Percentiles rank a stretch among this genome's conserved stretches.
These are phyloP conservation scores for Solanum lycopersicoides DNA, from an alignment of 257 asterid species.

Conservation along the genomic window DNA sequence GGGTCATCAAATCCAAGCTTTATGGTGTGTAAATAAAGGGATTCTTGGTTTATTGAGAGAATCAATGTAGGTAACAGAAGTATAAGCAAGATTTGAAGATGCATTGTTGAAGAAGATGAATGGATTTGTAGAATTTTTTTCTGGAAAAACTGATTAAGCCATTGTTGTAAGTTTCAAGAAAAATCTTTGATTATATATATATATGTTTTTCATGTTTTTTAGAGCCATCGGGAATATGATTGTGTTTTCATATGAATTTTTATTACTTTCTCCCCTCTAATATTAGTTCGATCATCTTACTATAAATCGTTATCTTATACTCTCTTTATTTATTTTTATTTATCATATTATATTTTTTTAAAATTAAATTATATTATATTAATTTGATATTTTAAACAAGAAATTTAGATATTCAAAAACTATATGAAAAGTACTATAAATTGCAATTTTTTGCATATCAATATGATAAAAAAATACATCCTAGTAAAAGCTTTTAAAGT, in stretches of 20 bases:
- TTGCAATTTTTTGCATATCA: no score
- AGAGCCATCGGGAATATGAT: neutral
- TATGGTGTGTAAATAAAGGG: slow-evolving; percentile 42
- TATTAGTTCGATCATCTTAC: neutral
- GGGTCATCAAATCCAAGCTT: slow-evolving; percentile 73
- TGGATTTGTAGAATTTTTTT: neutral
- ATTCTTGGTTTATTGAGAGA: slow-evolving; percentile 57
- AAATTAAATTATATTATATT: no score
- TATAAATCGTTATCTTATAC: no score
- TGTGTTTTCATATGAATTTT: neutral
- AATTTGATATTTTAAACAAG: no score
- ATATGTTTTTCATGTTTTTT: neutral
- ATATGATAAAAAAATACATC: no score
- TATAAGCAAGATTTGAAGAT: slow-evolving; percentile 5
- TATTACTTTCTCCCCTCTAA: neutral
- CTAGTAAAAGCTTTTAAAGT: no score
- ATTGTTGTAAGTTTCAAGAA: neutral
- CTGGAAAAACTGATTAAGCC: neutral
- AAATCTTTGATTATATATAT: neutral
- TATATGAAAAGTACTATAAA: no score
- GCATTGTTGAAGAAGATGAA: neutral
- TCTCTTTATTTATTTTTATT: no score
- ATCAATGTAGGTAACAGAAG: slow-evolving; percentile 11
- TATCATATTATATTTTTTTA: no score
- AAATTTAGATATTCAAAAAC: no score